A percentile compares a stretch with the other conserved stretches of the same genome.
Evolutionary conservation across 2,329 filamentous ascomycete genomes (phyloP).

Genomic region (Ophiocordyceps sinensis): DNA sequence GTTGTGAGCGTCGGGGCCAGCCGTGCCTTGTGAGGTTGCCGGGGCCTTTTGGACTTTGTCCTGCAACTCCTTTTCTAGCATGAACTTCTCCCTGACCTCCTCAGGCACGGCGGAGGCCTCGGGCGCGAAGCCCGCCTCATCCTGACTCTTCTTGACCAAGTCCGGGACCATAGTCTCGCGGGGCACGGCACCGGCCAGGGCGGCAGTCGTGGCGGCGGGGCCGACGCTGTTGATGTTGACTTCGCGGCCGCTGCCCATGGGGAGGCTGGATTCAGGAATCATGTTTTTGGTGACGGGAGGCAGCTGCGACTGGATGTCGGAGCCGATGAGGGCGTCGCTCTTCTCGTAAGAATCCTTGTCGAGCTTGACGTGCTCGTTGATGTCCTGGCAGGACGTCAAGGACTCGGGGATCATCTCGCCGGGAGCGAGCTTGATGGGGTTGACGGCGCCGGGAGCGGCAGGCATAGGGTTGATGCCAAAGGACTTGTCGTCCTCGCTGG

Average conservation of each 20-base stretch:
- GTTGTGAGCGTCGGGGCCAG: conserved; percentile 37
- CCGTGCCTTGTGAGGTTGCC: conserved; percentile 40
- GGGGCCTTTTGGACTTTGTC: conserved; percentile 48
- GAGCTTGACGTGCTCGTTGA: conserved; percentile 57
- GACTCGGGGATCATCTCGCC: conserved; percentile 69
- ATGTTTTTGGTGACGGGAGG: conserved; percentile 45
- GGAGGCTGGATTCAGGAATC: conserved; percentile 73
- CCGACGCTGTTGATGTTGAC: conserved; percentile 32
- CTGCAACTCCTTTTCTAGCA: conserved; percentile 57
- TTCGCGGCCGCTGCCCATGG: conserved; percentile 34
- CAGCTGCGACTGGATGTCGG: conserved; percentile 24
- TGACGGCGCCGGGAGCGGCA: conserved; percentile 49
- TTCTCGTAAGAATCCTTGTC: conserved; percentile 83
- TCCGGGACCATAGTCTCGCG: conserved; percentile 34
- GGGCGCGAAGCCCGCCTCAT: conserved; percentile 46
- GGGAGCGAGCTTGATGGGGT: conserved; percentile 65
- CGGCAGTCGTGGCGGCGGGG: conserved; percentile 50
- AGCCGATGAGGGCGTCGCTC: conserved; percentile 47
- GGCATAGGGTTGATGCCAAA: conserved; percentile 48
- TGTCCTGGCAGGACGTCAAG: conserved; percentile 46
- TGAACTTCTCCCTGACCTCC: conserved; percentile 57
- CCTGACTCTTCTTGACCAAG: conserved; percentile 58
- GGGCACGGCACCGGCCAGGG: conserved; percentile 53
- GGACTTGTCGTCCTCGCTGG: conserved; percentile 32
- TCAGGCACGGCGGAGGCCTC: conserved; percentile 52